Evolutionary conservation across 2,329 filamentous ascomycete genomes (phyloP), one percentile per base, ranked within the genome.

Genomic region (Aspergillus luchuensis): DNA sequence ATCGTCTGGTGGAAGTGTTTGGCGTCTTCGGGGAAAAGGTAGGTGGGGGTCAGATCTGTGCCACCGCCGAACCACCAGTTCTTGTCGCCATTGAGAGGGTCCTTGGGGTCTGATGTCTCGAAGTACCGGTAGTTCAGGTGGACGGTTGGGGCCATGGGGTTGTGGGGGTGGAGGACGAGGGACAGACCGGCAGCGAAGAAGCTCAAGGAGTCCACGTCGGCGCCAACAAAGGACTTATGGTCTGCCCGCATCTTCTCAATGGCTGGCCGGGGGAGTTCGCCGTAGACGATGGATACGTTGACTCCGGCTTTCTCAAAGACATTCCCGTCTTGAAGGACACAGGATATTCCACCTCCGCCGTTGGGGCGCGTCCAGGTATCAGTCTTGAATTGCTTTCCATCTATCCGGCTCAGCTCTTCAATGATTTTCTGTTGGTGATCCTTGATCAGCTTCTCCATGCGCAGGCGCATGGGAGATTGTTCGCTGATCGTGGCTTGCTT

Each of bases 101-200:
- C 92, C 69, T 94, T 89, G 8, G 90, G 86, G 70, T 94, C 90
- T 62, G 91, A 90, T 1, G 95, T 99, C 81, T 99, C 95, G 73
- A 99, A 99, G 80, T 99, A 99, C 59, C 95, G 88, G 82, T 98
- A 98, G 82, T 99, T 99, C 69, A 99, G 84, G 77, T 99, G 95
- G 17, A 99, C 95, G 0, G 95, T 99, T 0, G 95, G 95, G 7
- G 94, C 94, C 89, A 97, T 96, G 51, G 95, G 95, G 78, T 99
- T 99, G 70, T 87, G 85, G 2, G 95, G 95, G 76, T 99, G 95
- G 56, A 98, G 82, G 25, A 99, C 94, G 76, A 99, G 85, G 72
- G 92, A 97, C 56, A 99, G 82, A 5, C 95, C 95, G 1, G 94
- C 91, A 19, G 94, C 95, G 76, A 98, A 99, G 85, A 98, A 99